phyloP scores from a whole-genome alignment of 208 protist genomes.

The Wallacemonas sp. region DNA sequence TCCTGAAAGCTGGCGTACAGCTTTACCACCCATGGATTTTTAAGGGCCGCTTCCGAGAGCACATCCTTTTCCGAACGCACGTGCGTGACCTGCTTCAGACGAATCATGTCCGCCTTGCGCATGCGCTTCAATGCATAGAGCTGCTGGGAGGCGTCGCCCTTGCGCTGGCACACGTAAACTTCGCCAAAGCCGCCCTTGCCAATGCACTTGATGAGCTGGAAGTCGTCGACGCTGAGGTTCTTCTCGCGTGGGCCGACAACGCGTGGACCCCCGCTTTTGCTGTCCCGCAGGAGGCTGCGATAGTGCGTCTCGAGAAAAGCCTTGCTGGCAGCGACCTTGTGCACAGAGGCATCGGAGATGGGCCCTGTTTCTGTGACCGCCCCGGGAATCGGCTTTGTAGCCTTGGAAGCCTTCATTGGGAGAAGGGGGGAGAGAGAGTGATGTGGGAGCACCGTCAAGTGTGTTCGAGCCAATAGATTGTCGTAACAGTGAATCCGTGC shows the following conservation, averaged over 20 bases:
- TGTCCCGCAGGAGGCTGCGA: slow-evolving; percentile 59
- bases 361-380: slow-evolving; percentile 41
- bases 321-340: slow-evolving; percentile 86
- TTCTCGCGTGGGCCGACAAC: slow-evolving; percentile 66
- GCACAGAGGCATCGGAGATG: slow-evolving; percentile 76
- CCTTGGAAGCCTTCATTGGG: background rate
- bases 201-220: slow-evolving; percentile 88
- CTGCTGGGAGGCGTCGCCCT: slow-evolving; percentile 54
- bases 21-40: slow-evolving; percentile 89
- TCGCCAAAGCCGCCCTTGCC: slow-evolving; percentile 90
- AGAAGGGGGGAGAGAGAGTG: too few relatives aligned
- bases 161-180: slow-evolving; percentile 85
- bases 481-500: too few relatives aligned
- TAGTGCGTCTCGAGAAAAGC: slow-evolving; percentile 88
- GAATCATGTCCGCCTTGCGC: slow-evolving; percentile 92
- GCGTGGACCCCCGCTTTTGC: slow-evolving; percentile 43
- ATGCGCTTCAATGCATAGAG: slow-evolving; percentile 91
- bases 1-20: slow-evolving; percentile 94
- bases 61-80: slow-evolving; percentile 91
- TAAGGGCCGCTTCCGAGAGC: slow-evolving; percentile 73
- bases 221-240: slow-evolving; percentile 74
- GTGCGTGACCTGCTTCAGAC: slow-evolving; percentile 86
- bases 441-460: too few relatives aligned
- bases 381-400: background rate
- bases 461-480: too few relatives aligned